phyloP scores from a whole-genome alignment of 164 flowering plant genomes.

The Chimonanthus salicifolius region DNA sequence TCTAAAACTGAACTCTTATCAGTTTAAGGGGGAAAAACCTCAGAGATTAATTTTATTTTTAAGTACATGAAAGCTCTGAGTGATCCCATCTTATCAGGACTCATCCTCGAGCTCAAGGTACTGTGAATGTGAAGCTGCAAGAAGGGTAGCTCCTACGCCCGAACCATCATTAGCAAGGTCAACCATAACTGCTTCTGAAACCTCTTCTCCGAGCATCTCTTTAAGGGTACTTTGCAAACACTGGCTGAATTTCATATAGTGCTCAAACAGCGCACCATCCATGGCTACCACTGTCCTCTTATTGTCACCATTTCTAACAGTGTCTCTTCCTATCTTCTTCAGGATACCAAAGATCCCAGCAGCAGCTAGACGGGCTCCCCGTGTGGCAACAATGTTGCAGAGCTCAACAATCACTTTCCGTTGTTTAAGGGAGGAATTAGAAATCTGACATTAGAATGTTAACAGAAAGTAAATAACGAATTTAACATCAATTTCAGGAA shows the following conservation, averaged over 20 bases:
- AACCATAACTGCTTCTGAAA: constrained; percentile 29
- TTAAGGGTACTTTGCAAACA: constrained; percentile 52
- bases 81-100: constrained; percentile 18
- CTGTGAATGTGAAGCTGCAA: constrained; percentile 96
- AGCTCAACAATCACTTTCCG: constrained; percentile 69
- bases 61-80: background rate
- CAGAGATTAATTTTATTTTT: too few relatives aligned
- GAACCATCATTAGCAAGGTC: constrained; percentile 81
- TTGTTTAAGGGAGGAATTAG: constrained; percentile 61
- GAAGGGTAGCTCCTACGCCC: constrained; percentile 88
- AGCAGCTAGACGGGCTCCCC: constrained; percentile 85
- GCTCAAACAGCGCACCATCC: constrained; percentile 88
- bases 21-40: too few relatives aligned
- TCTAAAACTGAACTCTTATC: too few relatives aligned
- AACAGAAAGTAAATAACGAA: too few relatives aligned
- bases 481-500: too few relatives aligned
- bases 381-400: constrained; percentile 70
- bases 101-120: constrained; percentile 43
- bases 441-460: constrained; percentile 35
- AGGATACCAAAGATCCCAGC: constrained; percentile 83
- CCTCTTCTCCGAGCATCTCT: constrained; percentile 70
- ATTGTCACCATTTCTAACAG: constrained; percentile 40
- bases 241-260: constrained; percentile 62
- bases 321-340: constrained; percentile 80
- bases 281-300: constrained; percentile 66